Evolutionary conservation across 352 stramenopile genomes (phyloP), one percentile per base, ranked within the genome.

Genomic region (Globisporangium middletonii): DNA sequence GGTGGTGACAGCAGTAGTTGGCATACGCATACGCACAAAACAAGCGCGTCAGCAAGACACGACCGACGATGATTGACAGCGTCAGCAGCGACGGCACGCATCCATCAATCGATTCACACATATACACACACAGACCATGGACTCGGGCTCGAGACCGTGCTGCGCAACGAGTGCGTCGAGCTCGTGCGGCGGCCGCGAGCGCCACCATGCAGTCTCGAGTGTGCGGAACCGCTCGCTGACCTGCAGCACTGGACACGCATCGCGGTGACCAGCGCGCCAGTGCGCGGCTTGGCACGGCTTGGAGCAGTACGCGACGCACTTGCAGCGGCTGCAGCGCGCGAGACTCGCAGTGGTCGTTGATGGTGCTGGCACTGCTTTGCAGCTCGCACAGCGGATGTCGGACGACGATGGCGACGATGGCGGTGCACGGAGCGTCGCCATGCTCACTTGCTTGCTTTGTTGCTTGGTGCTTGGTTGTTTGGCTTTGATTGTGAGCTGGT

Each of bases 231-330:
- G 41, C 45, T 41, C 48, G 35, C 58, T 69, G 7, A 69, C 28
- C 11, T 57, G 62, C 42, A 85, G 47, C 26, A 52, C 56, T 0
- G 47, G 37, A 53, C 79, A 89, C 48, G 64, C 53, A 30, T 33
- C 37, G 38, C 72, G 72, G 48, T 89, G 79, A 9, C 38, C 49
- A 18, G 35, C 12, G 45, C 57, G 74, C 79, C 79, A 90, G 55
- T 90, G 68, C 28, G 44, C 44, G 23, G 63, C 45, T 57, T 90
- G 80, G 48, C 76, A 91, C 8, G 61, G 45, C 48, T 78, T 84
- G 16, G 72, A 83, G 65, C 80, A 91, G 55, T 91, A 91, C 35
- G 59, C 57, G 9, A 69, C 53, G 65, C n/a, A n/a, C n/a, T n/a
- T n/a, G n/a, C n/a, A n/a, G n/a, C n/a, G n/a, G n/a, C n/a, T n/a